Conservation (phyloP, 441 rosid genomes). For the Erysimum cheiri region DNA sequence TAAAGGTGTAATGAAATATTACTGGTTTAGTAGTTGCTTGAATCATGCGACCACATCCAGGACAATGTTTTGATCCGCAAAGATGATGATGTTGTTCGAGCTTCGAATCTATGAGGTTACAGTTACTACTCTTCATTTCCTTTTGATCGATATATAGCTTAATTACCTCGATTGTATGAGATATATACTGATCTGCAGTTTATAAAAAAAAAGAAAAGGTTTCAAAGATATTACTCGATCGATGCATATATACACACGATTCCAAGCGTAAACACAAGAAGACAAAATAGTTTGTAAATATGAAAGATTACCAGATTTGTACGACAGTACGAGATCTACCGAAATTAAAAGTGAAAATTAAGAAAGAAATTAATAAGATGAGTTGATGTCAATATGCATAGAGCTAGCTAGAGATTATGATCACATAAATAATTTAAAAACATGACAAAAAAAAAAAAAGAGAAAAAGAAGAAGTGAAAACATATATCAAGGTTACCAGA, state of each 20-base stretch:
- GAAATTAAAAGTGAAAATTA: background rate
- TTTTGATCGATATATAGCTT: background rate
- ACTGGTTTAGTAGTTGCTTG: constrained; percentile 78
- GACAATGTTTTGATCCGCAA: constrained; percentile 85
- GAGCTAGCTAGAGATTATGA: background rate
- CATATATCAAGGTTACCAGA: constrained; percentile 6
- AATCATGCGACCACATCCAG: constrained; percentile 92
- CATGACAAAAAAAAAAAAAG: background rate
- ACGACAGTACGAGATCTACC: constrained; percentile 11
- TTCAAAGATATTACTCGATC: constrained; percentile 2
- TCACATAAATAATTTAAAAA: background rate
- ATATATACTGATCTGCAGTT: constrained; percentile 28
- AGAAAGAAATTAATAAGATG: background rate
- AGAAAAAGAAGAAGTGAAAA: background rate
- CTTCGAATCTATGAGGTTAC: constrained; percentile 71
- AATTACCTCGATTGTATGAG: constrained; percentile 3
- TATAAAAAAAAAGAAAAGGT: background rate
- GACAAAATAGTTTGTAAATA: background rate
- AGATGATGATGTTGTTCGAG: constrained; percentile 90
- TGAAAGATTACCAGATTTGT: constrained; percentile 1
- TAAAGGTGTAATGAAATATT: constrained; percentile 19
- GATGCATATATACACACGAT: background rate
- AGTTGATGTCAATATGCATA: constrained; percentile 9
- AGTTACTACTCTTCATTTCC: constrained; percentile 36
- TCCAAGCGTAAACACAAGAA: background rate